A percentile compares a stretch with the other conserved stretches of the same genome.
Evolutionary conservation across 1,139 yeast genomes (phyloP).

Genomic region (Suhomyces wounanorum): DNA sequence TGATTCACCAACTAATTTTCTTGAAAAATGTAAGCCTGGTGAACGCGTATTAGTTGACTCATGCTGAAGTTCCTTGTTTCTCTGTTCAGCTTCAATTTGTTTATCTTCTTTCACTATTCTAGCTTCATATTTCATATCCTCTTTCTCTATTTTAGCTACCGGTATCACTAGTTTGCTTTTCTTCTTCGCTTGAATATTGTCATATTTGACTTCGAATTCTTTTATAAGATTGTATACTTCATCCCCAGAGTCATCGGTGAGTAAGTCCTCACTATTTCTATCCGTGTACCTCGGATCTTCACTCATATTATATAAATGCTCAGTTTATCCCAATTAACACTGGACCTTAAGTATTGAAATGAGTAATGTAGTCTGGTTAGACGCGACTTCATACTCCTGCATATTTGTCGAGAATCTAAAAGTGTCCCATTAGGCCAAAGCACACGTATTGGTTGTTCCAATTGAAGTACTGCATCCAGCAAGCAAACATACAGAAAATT

Average conservation of each 20-base stretch:
- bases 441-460: constrained; percentile 3
- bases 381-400: constrained; percentile 5
- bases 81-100: not conserved
- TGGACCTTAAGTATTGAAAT: not conserved
- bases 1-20: not conserved
- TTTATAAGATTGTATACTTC: constrained; percentile 27
- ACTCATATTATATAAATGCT: not conserved
- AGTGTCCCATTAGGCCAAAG: not conserved
- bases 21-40: not conserved
- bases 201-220: constrained; percentile 24
- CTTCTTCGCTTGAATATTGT: constrained; percentile 19
- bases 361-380: not conserved
- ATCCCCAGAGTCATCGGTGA: constrained; percentile 29
- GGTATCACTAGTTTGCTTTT: not conserved
- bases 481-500: not conserved
- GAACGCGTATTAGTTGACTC: not conserved
- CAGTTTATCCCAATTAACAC: not conserved
- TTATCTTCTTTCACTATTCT: constrained; percentile 11
- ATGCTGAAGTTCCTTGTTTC: not conserved
- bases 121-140: no score
- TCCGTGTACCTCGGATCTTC: constrained; percentile 24
- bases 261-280: constrained; percentile 17
- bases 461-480: not conserved
- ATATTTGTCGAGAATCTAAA: not conserved
- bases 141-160: constrained; percentile 1